These are phyloP conservation scores for Claviceps pazoutovae DNA, from an alignment of 2,329 filamentous ascomycete species.

Conservation along the genomic window DNA sequence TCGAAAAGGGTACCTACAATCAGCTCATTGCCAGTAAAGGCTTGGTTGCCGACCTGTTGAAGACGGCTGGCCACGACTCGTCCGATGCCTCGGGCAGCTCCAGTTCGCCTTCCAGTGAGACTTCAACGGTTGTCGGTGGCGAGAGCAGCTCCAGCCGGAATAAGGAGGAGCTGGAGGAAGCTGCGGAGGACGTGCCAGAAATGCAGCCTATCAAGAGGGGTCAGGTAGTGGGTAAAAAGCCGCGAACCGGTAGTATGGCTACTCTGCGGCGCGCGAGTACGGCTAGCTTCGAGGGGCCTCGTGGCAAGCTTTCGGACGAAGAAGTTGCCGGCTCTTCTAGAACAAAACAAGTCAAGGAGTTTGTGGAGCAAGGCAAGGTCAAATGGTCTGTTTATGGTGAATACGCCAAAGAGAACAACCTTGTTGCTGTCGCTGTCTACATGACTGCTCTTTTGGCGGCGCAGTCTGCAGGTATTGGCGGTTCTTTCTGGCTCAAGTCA, in stretches of 20 bases:
- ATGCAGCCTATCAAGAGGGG: constrained; percentile 59
- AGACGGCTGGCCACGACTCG: constrained; percentile 52
- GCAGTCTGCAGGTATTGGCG: constrained; percentile 70
- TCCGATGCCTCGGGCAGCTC: constrained; percentile 29
- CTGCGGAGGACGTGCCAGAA: constrained; percentile 62
- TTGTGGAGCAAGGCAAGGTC: constrained; percentile 87
- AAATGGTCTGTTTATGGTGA: constrained; percentile 89
- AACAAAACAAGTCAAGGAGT: constrained; percentile 77
- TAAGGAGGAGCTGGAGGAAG: constrained; percentile 58
- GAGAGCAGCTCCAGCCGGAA: constrained; percentile 34
- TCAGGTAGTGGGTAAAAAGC: constrained; percentile 34
- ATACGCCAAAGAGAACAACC: constrained; percentile 89
- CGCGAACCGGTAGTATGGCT: constrained; percentile 53
- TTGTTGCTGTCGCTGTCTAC: constrained; percentile 72
- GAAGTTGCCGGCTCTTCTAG: constrained; percentile 59
- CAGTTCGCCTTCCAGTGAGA: constrained; percentile 35
- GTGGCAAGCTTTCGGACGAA: constrained; percentile 74
- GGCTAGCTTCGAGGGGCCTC: constrained; percentile 74
- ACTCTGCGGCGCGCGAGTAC: constrained; percentile 84
- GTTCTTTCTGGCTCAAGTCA: constrained; percentile 82
- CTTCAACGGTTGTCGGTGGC: constrained; percentile 41
- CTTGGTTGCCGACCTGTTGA: constrained; percentile 72
- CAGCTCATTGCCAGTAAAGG: constrained; percentile 91
- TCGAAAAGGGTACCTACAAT: constrained; percentile 80
- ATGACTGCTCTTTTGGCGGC: constrained; percentile 61